Evolutionary conservation across 352 stramenopile species (phyloP).

Genomic region (Peronosclerospora sorghi): DNA sequence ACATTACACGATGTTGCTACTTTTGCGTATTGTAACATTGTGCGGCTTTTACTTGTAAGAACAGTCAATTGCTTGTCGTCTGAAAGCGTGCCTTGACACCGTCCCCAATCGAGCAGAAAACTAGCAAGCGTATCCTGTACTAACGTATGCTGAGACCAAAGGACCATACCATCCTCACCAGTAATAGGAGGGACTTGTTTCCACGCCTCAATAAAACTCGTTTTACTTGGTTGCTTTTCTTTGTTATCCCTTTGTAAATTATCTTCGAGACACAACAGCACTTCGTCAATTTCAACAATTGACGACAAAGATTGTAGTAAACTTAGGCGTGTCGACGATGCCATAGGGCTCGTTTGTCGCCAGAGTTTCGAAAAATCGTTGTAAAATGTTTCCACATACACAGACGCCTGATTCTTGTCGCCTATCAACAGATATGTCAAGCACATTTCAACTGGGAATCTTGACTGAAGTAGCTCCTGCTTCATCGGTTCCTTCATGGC

Average conservation of each 20-base stretch:
- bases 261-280: constrained; percentile 15
- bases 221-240: constrained; percentile 6
- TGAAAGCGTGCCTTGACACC: constrained; percentile 22
- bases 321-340: constrained; percentile 33
- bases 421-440: constrained; percentile 32
- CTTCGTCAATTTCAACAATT: constrained; percentile 50
- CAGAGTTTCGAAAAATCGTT: constrained; percentile 38
- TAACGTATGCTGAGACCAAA: constrained; percentile 58
- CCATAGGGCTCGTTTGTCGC: constrained; percentile 39
- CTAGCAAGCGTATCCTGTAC: constrained; percentile 31
- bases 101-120: constrained; percentile 23
- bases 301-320: constrained; percentile 58
- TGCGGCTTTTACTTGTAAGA: constrained; percentile 20
- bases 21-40: constrained; percentile 62
- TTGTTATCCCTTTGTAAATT: constrained; percentile 2
- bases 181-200: constrained; percentile 23
- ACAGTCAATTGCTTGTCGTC: constrained; percentile 19
- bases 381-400: constrained; percentile 58
- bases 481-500: constrained; percentile 21
- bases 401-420: constrained; percentile 34
- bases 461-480: constrained; percentile 27
- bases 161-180: constrained; percentile 35
- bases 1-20: constrained; percentile 58
- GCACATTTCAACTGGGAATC: constrained; percentile 41
- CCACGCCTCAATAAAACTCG: constrained; percentile 32